Base-by-base conservation (phyloP, 257 asterid species). In the Solanum chmielewskii region DNA sequence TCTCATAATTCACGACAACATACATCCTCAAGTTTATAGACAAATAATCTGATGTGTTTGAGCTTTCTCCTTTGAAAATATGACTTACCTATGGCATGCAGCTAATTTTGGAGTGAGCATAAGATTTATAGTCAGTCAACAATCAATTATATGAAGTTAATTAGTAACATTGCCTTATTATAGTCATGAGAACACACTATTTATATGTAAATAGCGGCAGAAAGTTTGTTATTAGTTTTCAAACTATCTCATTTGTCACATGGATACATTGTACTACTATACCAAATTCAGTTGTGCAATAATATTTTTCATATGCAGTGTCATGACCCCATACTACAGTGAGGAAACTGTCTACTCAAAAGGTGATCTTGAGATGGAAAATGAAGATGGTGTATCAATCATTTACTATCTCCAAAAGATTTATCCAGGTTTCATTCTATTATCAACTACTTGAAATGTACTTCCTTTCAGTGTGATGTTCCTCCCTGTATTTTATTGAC, bases 271-370 rank as follows among this genome's bases (percentile, higher is more conserved):
- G 29, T 49, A 49, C 69, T 81, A 49, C 6, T n/a, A 29, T 81
- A 20, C 69, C 60, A 3, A 49, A 49, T 49, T 81, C 85, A 81
- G 69, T 69, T 76, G 82, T 87, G 33, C 88, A 87, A 89, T 87
- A 62, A 18, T 86, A 84, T 85, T 69, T 60, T 87, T 90, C 90
- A 89, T 86, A 83, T 90, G 90, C 94, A 97, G 99, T 90, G 97
- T 97, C 89, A 91, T 95, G 93, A 97, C 99, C 86, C 99, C 99
- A 39, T 97, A 97, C 91, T 97, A 97, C 89, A 94, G 98, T 84
- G 99, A 97, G 94, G 99, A 97, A 93, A 97, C 99, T 45, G 94
- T 97, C 88, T 97, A 88, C 87, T 97, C 99, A 83, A 97, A 97
- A 93, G 92, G 93, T 87, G 99, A 97, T 89, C 98, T 97, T 87